phyloP scores from a whole-genome alignment of 345 rosid species.

The Trapa bicornis region DNA sequence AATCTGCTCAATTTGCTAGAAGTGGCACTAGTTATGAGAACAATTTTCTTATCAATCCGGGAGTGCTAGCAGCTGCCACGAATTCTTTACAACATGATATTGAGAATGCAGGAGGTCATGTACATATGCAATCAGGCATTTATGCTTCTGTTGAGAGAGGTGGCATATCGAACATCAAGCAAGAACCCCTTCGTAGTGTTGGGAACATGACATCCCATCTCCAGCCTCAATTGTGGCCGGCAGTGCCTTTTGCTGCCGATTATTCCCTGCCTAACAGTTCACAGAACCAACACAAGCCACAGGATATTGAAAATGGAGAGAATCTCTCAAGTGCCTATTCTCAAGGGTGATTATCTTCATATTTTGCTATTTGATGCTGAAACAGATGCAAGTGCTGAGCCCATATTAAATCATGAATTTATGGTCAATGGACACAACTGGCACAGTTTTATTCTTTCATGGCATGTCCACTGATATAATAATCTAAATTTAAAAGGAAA shows the following conservation, averaged over 20 bases:
- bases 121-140: conserved; percentile 21
- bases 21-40: conserved; percentile 35
- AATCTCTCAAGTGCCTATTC: conserved; percentile 42
- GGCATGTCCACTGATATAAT: too few species aligned
- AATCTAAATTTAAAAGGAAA: too few species aligned
- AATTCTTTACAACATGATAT: conserved; percentile 32
- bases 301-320: conserved; percentile 15
- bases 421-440: not conserved
- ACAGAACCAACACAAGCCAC: conserved; percentile 21
- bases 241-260: conserved; percentile 19
- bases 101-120: conserved; percentile 21
- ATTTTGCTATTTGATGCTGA: not conserved
- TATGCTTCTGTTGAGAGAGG: conserved; percentile 27
- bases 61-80: conserved; percentile 22
- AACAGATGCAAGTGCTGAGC: not conserved
- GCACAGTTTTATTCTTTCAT: too few species aligned
- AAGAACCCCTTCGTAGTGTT: conserved; percentile 27
- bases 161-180: conserved; percentile 7
- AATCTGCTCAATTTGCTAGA: conserved; percentile 31
- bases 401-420: not conserved
- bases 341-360: conserved; percentile 42
- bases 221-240: conserved; percentile 35
- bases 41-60: conserved; percentile 18
- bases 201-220: conserved; percentile 21
- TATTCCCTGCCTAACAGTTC: conserved; percentile 17